Evolutionary conservation across 345 rosid species (phyloP), one percentile per base, ranked within the genome.

Genomic region (Balakata baccata): DNA sequence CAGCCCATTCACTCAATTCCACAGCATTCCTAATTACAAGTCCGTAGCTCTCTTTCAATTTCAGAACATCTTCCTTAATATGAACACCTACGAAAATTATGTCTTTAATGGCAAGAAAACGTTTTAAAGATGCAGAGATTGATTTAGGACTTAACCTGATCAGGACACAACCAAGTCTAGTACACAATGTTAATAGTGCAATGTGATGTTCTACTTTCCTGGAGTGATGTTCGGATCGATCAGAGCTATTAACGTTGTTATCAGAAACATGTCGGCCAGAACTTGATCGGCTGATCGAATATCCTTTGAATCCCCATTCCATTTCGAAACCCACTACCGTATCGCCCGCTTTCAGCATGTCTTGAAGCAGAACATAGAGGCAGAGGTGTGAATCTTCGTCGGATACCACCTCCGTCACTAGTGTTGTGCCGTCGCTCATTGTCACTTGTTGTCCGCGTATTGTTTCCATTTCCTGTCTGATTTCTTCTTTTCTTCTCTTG

Each of bases 351-450:
- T 75, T 75, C 2, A 80, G 49, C 79, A 75, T 75, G 70, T 80
- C 83, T 38, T 80, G 83, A 39, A 80, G 66, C 7, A 80, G 45
- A 17, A 75, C 59, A 16, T 80, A 75, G 61, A 80, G 83, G 69
- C 79, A 79, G 10, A 79, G 79, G 22, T 79, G 69, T 4, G 79
- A 70, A n/a, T 79, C 79, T 25, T 71, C 82, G 3, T 79, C 82
- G 0, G 76, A 70, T 2, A 80, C 74, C 20, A 80, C 83, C 62
- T 75, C 83, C 0, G 83, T 75, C 53, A 63, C 72, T 11, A 75
- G 47, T 3, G 74, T 59, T 11, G 46, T 18, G 29, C 83, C 83
- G 39, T 80, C 79, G 71, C 20, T 51, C 77, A 80, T 66, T 43
- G 70, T 75, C 16, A 71, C 16, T 53, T 75, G 83, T 18, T 73